Evolutionary conservation across 2,329 filamentous ascomycete species (phyloP).

Genomic region (Trichophyton benhamiae): DNA sequence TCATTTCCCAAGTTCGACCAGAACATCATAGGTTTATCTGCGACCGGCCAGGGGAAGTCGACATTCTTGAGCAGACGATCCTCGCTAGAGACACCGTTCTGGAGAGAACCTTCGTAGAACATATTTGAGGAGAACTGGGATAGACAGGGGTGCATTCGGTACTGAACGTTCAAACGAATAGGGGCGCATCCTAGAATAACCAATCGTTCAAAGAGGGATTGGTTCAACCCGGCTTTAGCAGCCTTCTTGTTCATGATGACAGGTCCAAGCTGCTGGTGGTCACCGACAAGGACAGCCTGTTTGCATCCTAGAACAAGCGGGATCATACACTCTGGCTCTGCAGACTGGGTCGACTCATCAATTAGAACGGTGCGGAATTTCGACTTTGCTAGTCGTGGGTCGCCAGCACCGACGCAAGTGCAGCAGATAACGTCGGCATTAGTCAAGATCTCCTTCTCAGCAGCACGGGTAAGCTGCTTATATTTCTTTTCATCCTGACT

Average conservation of each 20-base stretch:
- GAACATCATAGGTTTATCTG: constrained; percentile 98
- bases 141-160: constrained; percentile 96
- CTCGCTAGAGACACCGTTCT: constrained; percentile 87
- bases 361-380: constrained; percentile 98
- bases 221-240: constrained; percentile 91
- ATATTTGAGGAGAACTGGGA: constrained; percentile 98
- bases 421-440: constrained; percentile 98
- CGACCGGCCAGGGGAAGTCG: constrained; percentile 94
- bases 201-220: constrained; percentile 94
- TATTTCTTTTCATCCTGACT: constrained; percentile 98
- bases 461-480: constrained; percentile 85
- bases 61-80: constrained; percentile 83
- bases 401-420: constrained; percentile 93
- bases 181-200: constrained; percentile 83
- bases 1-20: constrained; percentile 97
- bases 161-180: constrained; percentile 90
- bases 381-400: constrained; percentile 89
- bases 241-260: constrained; percentile 99
- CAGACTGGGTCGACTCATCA: constrained; percentile 95
- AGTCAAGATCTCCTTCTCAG: constrained; percentile 85
- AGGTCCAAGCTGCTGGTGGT: constrained; percentile 93
- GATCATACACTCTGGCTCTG: constrained; percentile 98
- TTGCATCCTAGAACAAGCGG: constrained; percentile 94
- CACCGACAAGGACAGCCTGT: constrained; percentile 95
- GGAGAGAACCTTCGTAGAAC: constrained; percentile 96